phyloP scores from a whole-genome alignment of 169 alveolate species.

The Plasmodium vivax region DNA sequence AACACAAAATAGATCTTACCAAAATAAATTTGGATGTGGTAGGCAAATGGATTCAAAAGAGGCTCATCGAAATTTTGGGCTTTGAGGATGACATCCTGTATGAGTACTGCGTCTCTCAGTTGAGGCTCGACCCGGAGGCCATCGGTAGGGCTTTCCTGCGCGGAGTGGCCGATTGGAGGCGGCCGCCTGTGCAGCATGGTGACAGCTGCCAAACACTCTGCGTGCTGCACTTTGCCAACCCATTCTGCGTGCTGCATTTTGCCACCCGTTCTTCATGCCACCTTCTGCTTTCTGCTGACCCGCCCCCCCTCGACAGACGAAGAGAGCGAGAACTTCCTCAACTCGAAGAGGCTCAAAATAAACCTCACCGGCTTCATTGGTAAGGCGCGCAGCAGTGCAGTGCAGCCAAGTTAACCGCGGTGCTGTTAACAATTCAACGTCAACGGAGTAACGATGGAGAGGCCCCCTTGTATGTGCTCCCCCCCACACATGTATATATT shows the following conservation, averaged over 20 bases:
- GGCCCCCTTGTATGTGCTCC: not conserved
- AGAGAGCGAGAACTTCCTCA: slow-evolving; percentile 18
- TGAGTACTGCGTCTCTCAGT: slow-evolving; percentile 83
- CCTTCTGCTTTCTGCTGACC: not conserved
- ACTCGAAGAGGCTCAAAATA: slow-evolving; percentile 48
- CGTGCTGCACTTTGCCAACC: not conserved
- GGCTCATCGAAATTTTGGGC: slow-evolving; percentile 85
- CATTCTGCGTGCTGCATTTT: not conserved
- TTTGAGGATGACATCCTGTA: slow-evolving; percentile 84
- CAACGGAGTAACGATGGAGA: not conserved
- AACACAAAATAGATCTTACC: slow-evolving; percentile 77
- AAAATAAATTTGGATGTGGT: slow-evolving; percentile 81
- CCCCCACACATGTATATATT: not conserved
- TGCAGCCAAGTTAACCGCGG: not conserved
- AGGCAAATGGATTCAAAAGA: slow-evolving; percentile 81
- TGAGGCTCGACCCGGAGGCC: slow-evolving; percentile 78
- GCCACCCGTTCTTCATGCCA: too few species aligned
- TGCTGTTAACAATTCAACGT: not conserved
- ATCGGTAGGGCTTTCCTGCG: slow-evolving; percentile 52
- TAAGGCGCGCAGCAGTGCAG: not conserved
- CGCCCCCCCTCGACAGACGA: slow-evolving; percentile 3
- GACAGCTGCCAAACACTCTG: too few species aligned
- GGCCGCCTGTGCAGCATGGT: not conserved
- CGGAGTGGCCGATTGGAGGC: not conserved
- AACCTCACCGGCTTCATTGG: slow-evolving; percentile 58